Conservation (phyloP, 2,329 filamentous ascomycete genomes). For the Ambrosiella xylebori region DNA sequence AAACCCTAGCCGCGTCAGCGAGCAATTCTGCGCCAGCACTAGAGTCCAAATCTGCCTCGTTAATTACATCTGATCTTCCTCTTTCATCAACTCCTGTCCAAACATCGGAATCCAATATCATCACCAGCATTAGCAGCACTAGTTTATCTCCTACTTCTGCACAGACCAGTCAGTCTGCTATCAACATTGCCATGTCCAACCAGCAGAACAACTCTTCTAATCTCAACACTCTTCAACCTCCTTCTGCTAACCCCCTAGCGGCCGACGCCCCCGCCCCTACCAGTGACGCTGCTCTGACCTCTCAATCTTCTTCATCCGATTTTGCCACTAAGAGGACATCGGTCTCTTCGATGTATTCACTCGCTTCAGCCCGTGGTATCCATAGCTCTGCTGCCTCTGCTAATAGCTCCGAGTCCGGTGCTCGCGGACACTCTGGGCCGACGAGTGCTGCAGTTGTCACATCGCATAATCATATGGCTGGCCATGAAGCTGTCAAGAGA, state of each 20-base stretch:
- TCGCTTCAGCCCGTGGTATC: conserved; percentile 41
- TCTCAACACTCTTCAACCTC: conserved; percentile 30
- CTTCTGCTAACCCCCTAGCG: conserved; percentile 19
- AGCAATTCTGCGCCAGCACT: not conserved
- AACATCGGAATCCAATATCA: not conserved
- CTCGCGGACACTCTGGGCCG: conserved; percentile 9
- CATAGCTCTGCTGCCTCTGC: conserved; percentile 34
- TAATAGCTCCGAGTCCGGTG: conserved; percentile 33
- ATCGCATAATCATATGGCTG: conserved; percentile 5
- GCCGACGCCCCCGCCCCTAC: conserved; percentile 6
- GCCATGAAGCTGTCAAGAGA: conserved; percentile 13
- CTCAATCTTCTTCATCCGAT: conserved; percentile 32
- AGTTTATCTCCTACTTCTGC: not conserved
- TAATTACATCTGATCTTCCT: not conserved
- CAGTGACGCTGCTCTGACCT: conserved; percentile 20
- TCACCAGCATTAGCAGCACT: not conserved
- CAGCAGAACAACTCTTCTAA: conserved; percentile 14
- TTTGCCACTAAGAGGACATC: conserved; percentile 48
- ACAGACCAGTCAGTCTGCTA: conserved; percentile 1
- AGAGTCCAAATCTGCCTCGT: not conserved
- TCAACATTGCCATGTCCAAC: not conserved
- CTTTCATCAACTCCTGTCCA: not conserved
- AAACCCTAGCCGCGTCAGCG: not conserved
- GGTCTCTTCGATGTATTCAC: conserved; percentile 54
- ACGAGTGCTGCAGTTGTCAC: conserved; percentile 7